Evolutionary conservation across 352 stramenopile species (phyloP), one percentile per base, ranked within the genome.

Genomic region (Pythium folliculosum): DNA sequence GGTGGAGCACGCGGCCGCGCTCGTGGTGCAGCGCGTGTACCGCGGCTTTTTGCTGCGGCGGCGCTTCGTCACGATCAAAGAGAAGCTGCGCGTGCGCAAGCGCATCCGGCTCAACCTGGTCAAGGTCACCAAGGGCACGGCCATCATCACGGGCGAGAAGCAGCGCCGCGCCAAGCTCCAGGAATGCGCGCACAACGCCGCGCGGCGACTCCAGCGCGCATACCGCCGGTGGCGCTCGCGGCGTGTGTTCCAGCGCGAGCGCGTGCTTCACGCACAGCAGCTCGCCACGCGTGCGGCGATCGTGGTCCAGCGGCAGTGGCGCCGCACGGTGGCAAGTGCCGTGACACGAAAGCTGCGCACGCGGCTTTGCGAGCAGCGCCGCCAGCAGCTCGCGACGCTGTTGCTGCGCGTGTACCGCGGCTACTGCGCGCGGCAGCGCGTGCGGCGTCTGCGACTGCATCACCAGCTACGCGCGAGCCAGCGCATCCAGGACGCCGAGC

Each of bases 41-140:
- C 81, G 81, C 32, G 81, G 84, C 13, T 80, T 79, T 64, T 27
- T 79, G 16, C 58, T 92, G 25, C 80, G 81, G 0, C 75, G 72
- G 22, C 72, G 74, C 16, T 90, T 92, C 61, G 65, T 63, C 3
- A 55, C 59, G 3, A 77, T 92, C 53, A 67, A 77, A 40, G 66
- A 83, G 23, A 87, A 80, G 55, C 72, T 92, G 25, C 51, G 81
- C 17, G 67, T 92, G 14, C 84, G 84, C 30, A 92, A 90, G 65
- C 76, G 81, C 16, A 88, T 92, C 16, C 81, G 80, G 23, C 63
- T 67, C 6, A 89, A 70, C 51, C 71, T 92, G 44, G 64, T 87
- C 38, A 78, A 84, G 32, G 81, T 92, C 32, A 87, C 80, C 4
- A 81, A 78, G 30, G 84, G 81, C 19, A 90, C 84, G 0, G 80